Base-by-base conservation (phyloP, 2,329 filamentous ascomycete species). In the Fusarium pseudocircinatum region DNA sequence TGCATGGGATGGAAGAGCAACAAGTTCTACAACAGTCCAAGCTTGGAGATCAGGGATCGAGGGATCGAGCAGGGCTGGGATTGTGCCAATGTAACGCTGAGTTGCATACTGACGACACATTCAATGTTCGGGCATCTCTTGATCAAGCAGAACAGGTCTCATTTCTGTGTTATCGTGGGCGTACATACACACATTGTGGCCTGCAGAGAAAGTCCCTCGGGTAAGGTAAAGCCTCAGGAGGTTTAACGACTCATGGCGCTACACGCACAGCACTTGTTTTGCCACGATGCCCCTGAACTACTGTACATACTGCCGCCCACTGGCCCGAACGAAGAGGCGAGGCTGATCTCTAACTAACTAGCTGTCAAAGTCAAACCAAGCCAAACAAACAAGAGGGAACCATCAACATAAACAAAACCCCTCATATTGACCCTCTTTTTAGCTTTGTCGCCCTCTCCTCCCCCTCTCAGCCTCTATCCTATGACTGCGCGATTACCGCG, bases 401-500 rank as follows among this genome's bases (percentile, higher is more conserved):
- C 46, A 16, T 36, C 34, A 36, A 43, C 22, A 53, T 30, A 57
- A 70, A 63, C 65, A 68, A 67, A 68, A 63, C 61, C 68, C 67
- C 67, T 67, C 68, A 67, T 60, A 15, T 10, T 37, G 24, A 58
- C 30, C 40, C 54, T 49, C 54, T 59, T n/a, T 26, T 26, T 34
- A 20, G 16, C 24, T 56, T 36, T 34, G 59, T 49, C 30, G 30
- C 42, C 36, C 36, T 57, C 52, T 39, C 47, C 18, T 56, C 52
- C 30, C 46, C 16, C 30, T 37, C 44, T 63, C 18, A 34, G 24
- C 39, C 50, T 40, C n/a, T 30, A 1, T 49, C 18, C 32, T 34
- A 40, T 50, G 24, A 11, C 69, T 74, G 54, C 67, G 70, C 70
- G 71, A 73, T 74, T 65, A 72, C 71, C 71, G 71, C 71, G 60